A percentile compares a stretch with the other conserved stretches of the same genome.
phyloP scores from a whole-genome alignment of 441 rosid genomes.

The Erysimum cheiri region DNA sequence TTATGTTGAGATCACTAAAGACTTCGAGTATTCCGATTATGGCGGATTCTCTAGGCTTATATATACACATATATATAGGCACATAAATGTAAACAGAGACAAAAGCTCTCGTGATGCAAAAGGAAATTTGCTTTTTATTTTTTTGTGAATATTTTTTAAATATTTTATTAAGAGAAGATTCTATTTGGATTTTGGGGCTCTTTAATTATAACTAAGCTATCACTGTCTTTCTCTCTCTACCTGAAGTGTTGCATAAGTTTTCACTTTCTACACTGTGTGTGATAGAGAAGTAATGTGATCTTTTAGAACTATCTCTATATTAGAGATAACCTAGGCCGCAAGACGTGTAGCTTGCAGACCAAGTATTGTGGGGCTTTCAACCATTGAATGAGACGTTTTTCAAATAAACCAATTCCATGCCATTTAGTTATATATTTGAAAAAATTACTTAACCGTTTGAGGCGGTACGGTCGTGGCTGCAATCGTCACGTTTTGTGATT shows the following conservation, averaged over 20 bases:
- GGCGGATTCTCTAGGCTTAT: constrained; percentile 42
- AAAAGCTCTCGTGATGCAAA: constrained; percentile 41
- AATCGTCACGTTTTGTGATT: constrained; percentile 24
- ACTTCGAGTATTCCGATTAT: constrained; percentile 26
- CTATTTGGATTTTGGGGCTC: constrained; percentile 41
- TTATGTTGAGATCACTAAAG: constrained; percentile 34
- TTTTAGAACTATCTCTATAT: constrained; percentile 45
- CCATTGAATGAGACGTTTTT: constrained; percentile 41
- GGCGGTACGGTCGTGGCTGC: neutral
- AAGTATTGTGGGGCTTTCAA: too few species aligned
- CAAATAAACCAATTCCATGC: constrained; percentile 13
- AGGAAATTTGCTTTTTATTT: constrained; percentile 39
- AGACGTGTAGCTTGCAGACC: too few species aligned
- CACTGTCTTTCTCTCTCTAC: constrained; percentile 44
- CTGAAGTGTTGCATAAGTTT: constrained; percentile 51
- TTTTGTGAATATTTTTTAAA: constrained; percentile 5
- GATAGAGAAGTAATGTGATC: constrained; percentile 42
- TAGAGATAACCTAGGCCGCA: too few species aligned
- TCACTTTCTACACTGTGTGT: constrained; percentile 43
- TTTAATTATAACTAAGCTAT: constrained; percentile 45
- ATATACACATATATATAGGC: constrained; percentile 35
- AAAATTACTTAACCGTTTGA: neutral
- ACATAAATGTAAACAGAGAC: constrained; percentile 39
- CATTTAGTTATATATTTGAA: constrained; percentile 8
- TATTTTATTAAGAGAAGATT: constrained; percentile 31